Base-by-base conservation (phyloP, 257 asterid species). In the Cynanchum wilfordii region DNA sequence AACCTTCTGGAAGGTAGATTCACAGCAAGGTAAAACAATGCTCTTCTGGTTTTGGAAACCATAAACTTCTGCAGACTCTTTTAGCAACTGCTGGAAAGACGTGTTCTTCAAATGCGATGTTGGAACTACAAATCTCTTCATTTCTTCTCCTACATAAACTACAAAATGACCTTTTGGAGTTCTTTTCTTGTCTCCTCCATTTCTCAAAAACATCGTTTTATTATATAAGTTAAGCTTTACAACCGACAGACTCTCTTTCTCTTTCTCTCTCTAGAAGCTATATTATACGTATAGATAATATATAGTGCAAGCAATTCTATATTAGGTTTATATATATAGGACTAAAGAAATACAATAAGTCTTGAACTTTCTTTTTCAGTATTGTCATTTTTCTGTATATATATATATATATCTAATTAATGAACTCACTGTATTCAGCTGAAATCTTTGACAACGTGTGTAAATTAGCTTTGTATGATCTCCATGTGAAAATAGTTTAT, bases 151-250 rank as follows among this genome's bases (percentile, higher is more conserved):
- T 6, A 87, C 95, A 11, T 90, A 90, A 27, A 88, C 89, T 66
- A 76, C 96, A 13, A 90, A 87, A 54, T 87, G 87, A 76, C 96
- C 90, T 74, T 79, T 90, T 45, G 89, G 88, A 8, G 93, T 72
- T 33, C 66, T 75, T 50, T 45, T 77, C 4, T 51, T 77, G 4
- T 11, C 67, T 72, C 72, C 44, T 33, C 38, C 75, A 51, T 50
- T 19, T 22, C 20, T 30, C 17, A 63, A 22, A 9, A 42, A 56
- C 54, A 15, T 45, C 13, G 56, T 11, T 70, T 54, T 55, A n/a
- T 0, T n/a, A 24, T 19, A 40, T 56, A 36, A 36, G 40, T 36
- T 36, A 6, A 36, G 3, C 5, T 36, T 36, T 36, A 2, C 3
- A 36, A 6, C 40, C 40, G 3, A 36, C 40, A 36, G 40, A 36